phyloP scores from a whole-genome alignment of 1,284 basidiomycete genomes.

The Irpex sp. region DNA sequence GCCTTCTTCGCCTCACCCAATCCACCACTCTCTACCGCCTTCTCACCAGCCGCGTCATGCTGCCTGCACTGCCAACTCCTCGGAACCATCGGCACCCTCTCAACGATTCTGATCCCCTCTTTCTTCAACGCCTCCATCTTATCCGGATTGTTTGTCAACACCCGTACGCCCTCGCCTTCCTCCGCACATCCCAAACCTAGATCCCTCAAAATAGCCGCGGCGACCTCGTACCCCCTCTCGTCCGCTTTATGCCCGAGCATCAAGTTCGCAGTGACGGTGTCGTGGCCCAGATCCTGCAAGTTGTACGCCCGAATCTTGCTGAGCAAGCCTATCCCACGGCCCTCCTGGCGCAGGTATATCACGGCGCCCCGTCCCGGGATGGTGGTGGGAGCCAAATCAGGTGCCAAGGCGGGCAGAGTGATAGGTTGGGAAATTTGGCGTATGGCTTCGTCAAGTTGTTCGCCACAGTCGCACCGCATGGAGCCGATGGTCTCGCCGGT shows the following conservation, averaged over 20 bases:
- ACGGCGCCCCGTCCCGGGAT: slow-evolving; percentile 90
- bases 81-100: slow-evolving; percentile 94
- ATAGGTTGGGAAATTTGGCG: slow-evolving; percentile 84
- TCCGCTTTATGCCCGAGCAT: slow-evolving; percentile 95
- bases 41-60: slow-evolving; percentile 28
- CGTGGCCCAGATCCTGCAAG: slow-evolving; percentile 95
- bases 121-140: slow-evolving; percentile 87
- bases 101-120: slow-evolving; percentile 80
- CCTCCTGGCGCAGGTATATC: slow-evolving; percentile 97
- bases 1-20: slow-evolving; percentile 36
- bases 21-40: slow-evolving; percentile 18
- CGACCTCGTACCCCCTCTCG: slow-evolving; percentile 91
- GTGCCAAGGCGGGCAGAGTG: slow-evolving; percentile 33
- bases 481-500: slow-evolving; percentile 98
- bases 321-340: slow-evolving; percentile 94
- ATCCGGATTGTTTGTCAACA: slow-evolving; percentile 98
- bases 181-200: slow-evolving; percentile 66
- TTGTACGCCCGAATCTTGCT: slow-evolving; percentile 99
- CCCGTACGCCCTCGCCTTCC: slow-evolving; percentile 60
- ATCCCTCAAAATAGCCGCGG: slow-evolving; percentile 87
- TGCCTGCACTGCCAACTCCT: slow-evolving; percentile 72
- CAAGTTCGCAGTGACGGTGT: slow-evolving; percentile 96
- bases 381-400: slow-evolving; percentile 24
- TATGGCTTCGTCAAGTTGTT: slow-evolving; percentile 96
- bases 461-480: slow-evolving; percentile 98